Percentiles rank a stretch among this genome's conserved stretches.
Evolutionary conservation across 129 eudicot genomes (phyloP).

Genomic region (Centella asiatica): DNA sequence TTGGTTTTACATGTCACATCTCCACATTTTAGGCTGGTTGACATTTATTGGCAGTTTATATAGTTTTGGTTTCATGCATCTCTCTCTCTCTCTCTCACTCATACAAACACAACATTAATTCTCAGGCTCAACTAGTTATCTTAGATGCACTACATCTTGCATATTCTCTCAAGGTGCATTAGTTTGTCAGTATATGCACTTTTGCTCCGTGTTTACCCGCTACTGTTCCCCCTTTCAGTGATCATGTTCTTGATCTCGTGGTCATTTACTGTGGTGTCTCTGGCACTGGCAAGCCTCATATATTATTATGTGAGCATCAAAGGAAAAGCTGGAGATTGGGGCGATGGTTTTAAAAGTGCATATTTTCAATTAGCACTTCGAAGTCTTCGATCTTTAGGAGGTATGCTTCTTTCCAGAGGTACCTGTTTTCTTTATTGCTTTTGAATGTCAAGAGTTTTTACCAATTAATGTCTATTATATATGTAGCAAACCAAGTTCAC

Average conservation of each 20-base stretch:
- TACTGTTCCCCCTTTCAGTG: constrained; percentile 49
- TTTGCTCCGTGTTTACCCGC: background rate
- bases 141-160: background rate
- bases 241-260: constrained; percentile 97
- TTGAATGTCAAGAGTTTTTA: background rate
- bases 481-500: constrained; percentile 90
- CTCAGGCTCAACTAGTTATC: too few relatives aligned
- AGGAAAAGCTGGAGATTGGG: constrained; percentile 99
- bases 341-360: constrained; percentile 99
- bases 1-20: too few relatives aligned
- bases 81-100: too few relatives aligned
- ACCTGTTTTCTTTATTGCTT: background rate
- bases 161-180: background rate
- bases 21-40: too few relatives aligned
- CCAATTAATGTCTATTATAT: background rate
- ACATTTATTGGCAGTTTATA: too few relatives aligned
- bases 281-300: constrained; percentile 92
- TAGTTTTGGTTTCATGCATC: too few relatives aligned
- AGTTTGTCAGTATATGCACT: background rate
- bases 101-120: too few relatives aligned
- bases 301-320: constrained; percentile 93
- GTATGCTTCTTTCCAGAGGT: constrained; percentile 23
- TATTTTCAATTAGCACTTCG: constrained; percentile 98
- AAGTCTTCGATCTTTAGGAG: constrained; percentile 98
- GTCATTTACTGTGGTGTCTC: constrained; percentile 90